A percentile compares a stretch with the other conserved stretches of the same genome.
Conservation (phyloP, 306 rosid species). For the Carpinus viminea region DNA sequence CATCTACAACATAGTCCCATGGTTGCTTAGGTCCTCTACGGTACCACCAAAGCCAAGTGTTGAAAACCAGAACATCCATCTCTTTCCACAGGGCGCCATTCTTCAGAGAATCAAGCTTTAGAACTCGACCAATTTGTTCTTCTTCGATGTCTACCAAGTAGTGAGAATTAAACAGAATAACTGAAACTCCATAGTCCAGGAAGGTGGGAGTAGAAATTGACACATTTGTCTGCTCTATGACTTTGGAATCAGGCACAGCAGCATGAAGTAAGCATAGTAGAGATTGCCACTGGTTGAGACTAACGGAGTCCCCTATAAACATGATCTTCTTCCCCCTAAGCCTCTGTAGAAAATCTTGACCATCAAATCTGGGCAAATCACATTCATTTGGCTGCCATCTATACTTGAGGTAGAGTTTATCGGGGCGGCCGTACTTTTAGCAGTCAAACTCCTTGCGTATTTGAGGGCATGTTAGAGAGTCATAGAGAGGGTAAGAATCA, state of each 20-base stretch:
- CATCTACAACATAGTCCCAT: constrained; percentile 69
- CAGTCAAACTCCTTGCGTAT: constrained; percentile 58
- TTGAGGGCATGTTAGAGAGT: constrained; percentile 50
- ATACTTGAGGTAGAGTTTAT: constrained; percentile 49
- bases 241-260: constrained; percentile 33
- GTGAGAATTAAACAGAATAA: constrained; percentile 27
- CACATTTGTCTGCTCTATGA: background rate
- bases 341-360: constrained; percentile 37
- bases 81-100: constrained; percentile 57
- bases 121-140: constrained; percentile 53
- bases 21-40: constrained; percentile 56
- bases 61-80: constrained; percentile 66
- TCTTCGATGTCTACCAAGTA: constrained; percentile 64
- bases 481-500: constrained; percentile 54
- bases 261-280: constrained; percentile 59
- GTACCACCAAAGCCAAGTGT: constrained; percentile 89
- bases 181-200: constrained; percentile 56
- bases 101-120: constrained; percentile 65
- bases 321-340: constrained; percentile 55
- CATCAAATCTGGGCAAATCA: constrained; percentile 68
- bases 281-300: constrained; percentile 61
- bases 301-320: constrained; percentile 70
- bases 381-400: constrained; percentile 68
- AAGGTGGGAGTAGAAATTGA: constrained; percentile 29
- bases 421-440: constrained; percentile 51